phyloP scores from a whole-genome alignment of 2,329 filamentous ascomycete genomes.

The Dryadomyces sulphureus region DNA sequence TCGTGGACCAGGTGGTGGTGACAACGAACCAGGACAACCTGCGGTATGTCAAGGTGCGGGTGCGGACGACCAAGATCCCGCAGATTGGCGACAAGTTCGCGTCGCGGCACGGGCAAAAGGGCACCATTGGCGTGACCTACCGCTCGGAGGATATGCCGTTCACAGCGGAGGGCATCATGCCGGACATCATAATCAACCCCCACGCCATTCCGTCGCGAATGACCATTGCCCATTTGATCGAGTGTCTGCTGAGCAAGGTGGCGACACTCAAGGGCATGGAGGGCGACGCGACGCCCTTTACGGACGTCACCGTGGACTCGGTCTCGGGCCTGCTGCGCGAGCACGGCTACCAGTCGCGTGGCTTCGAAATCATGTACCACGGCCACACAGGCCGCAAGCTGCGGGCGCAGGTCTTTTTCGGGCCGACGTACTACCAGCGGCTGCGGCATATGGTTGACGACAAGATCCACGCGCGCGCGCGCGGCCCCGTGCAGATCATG shows the following conservation, averaged over 20 bases:
- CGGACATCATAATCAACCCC: constrained; percentile 97
- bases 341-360: constrained; percentile 90
- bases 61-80: constrained; percentile 91
- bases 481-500: constrained; percentile 92
- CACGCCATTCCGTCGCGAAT: constrained; percentile 99
- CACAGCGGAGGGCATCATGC: constrained; percentile 75
- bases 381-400: constrained; percentile 93
- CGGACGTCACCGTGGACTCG: constrained; percentile 89
- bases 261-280: constrained; percentile 86
- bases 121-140: constrained; percentile 97
- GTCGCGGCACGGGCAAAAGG: constrained; percentile 97
- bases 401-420: constrained; percentile 87
- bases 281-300: constrained; percentile 95
- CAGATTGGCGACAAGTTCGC: constrained; percentile 99
- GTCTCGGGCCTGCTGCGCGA: constrained; percentile 75
- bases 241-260: constrained; percentile 94
- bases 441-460: constrained; percentile 99
- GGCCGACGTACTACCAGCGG: constrained; percentile 97
- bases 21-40: constrained; percentile 91
- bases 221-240: constrained; percentile 99
- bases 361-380: constrained; percentile 98
- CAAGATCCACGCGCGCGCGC: constrained; percentile 98
- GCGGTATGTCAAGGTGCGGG: constrained; percentile 93
- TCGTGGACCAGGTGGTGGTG: constrained; percentile 83
- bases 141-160: constrained; percentile 99